A percentile compares a stretch with the other conserved stretches of the same genome.
Evolutionary conservation across 192 early-diverging fungal species (phyloP).

Genomic region (Neocallimastix lanati): DNA sequence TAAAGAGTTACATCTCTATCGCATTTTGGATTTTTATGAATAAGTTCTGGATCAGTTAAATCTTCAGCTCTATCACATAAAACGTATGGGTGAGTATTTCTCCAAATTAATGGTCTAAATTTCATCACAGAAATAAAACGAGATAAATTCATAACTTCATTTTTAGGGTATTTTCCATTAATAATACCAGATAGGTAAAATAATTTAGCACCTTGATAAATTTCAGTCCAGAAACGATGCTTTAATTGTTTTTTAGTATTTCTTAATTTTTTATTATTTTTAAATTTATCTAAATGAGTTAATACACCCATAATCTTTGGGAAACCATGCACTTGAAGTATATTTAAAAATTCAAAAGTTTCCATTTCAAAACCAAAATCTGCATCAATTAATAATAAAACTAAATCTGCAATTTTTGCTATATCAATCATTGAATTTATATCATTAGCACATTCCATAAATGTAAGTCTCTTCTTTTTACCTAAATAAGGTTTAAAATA

Average conservation of each 20-base stretch:
- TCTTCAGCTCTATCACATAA: conserved; percentile 95
- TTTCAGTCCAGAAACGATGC: conserved; percentile 99
- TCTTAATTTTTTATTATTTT: conserved; percentile 76
- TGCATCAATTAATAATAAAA: conserved; percentile 86
- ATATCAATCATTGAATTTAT: conserved; percentile 95
- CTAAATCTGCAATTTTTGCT: conserved; percentile 89
- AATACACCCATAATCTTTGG: conserved; percentile 95
- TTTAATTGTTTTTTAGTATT: conserved; percentile 85
- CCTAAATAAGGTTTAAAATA: no score
- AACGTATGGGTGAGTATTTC: conserved; percentile 93
- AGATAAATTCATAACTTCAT: conserved; percentile 83
- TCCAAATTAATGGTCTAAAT: conserved; percentile 89
- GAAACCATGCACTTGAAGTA: conserved; percentile 92
- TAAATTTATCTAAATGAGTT: conserved; percentile 89
- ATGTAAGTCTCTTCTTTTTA: conserved; percentile 85
- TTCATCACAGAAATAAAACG: conserved; percentile 96
- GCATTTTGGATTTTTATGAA: conserved; percentile 61
- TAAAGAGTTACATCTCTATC: conserved; percentile 88
- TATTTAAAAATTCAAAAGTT: conserved; percentile 97
- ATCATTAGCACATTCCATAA: conserved; percentile 93
- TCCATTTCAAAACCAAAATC: conserved; percentile 99
- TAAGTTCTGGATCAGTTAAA: conserved; percentile 73
- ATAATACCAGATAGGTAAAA: conserved; percentile 95
- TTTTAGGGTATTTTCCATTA: conserved; percentile 82
- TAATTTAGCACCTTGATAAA: conserved; percentile 95